Base-by-base conservation (phyloP, 1,284 basidiomycete genomes). In the Fomitopsis schrenkii region DNA sequence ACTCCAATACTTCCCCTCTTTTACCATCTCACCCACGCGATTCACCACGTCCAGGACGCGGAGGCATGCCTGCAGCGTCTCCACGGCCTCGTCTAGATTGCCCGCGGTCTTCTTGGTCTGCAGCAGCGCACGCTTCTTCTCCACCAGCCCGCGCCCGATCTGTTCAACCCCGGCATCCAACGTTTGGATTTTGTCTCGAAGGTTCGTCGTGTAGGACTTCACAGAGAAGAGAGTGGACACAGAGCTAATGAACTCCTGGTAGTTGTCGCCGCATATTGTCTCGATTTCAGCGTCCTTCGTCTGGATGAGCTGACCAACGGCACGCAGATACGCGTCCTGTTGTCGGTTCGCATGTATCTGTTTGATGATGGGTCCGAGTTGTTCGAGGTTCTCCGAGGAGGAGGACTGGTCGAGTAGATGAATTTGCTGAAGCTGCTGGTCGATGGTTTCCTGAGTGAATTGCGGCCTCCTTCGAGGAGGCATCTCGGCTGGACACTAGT, bases 201-300 rank as follows among this genome's bases (percentile, higher is more conserved):
- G 84, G 72, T 86, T 91, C 66, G 87, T 87, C 55, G 91, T 93
- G 73, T 92, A 93, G 3, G 90, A 94, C 69, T 98, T 91, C 72
- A 99, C 95, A 55, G 91, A 93, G 74, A 98, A 90, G 59, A 99
- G 81, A 4, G 95, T 98, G 38, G 95, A 95, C 9, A 98, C 95
- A 8, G 96, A 97, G 26, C 90, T 89, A 28, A 98, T 95, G 72
- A 99, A 99, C 74, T 99, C 97, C 78, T 97, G 94, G 73, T 99
- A 98, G 75, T 98, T 98, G 68, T 92, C 90, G 62, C 90, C 87
- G 76, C 97, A 99, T 76, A 98, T 95, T 62, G 85, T 87, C 78
- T 98, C 94, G 71, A 99, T 99, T 76, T 99, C 96, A 61, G 84
- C 82, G 73, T 99, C 97, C 77, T 98, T 98, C 66, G 94, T 87